phyloP scores from a whole-genome alignment of 192 early-diverging fungal genomes.

The Backusella macrospora region DNA sequence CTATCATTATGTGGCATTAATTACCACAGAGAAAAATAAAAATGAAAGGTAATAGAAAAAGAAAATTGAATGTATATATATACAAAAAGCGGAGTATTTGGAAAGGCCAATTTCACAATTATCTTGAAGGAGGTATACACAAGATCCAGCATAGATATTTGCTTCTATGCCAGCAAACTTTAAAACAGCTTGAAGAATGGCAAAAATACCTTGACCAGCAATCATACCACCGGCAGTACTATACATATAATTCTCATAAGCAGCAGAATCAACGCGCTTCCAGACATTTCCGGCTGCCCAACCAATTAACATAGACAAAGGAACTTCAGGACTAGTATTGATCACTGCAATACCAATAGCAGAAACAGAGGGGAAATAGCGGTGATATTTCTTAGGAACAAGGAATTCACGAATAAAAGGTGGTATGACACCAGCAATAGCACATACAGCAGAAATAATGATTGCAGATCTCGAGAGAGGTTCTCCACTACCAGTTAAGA shows the following conservation, averaged over 20 bases:
- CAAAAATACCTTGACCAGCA: constrained; percentile 55
- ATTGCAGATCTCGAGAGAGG: constrained; percentile 41
- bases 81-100: not conserved
- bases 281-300: constrained; percentile 47
- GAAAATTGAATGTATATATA: not conserved
- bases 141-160: constrained; percentile 35
- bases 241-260: constrained; percentile 47
- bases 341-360: constrained; percentile 59
- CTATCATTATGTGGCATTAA: too few relatives aligned
- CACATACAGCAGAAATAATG: constrained; percentile 49
- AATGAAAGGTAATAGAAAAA: not conserved
- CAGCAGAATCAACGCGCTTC: constrained; percentile 31
- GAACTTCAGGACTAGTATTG: constrained; percentile 48
- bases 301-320: constrained; percentile 52
- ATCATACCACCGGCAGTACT: constrained; percentile 51
- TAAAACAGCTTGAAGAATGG: constrained; percentile 49
- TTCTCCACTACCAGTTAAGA: constrained; percentile 47
- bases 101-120: constrained; percentile 14
- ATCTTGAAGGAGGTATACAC: constrained; percentile 16
- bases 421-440: constrained; percentile 40
- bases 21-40: too few relatives aligned
- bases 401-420: constrained; percentile 46
- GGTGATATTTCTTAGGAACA: constrained; percentile 52
- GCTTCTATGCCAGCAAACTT: constrained; percentile 42
- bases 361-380: constrained; percentile 50